Conservation (phyloP, 768 basidiomycete species). For the Boletus rex-veris region DNA sequence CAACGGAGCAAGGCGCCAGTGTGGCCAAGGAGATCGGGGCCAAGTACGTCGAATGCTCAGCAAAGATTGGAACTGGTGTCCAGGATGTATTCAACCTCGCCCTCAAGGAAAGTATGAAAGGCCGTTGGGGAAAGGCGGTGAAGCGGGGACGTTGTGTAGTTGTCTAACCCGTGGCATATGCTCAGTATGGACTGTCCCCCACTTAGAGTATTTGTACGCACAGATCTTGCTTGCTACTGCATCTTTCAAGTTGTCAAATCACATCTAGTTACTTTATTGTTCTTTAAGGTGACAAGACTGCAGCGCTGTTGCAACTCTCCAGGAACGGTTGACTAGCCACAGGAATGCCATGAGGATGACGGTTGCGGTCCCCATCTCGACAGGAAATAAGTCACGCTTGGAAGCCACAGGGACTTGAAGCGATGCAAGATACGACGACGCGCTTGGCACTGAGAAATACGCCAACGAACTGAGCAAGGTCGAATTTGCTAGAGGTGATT, state of each 20-base stretch:
- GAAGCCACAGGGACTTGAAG: constrained; percentile 35
- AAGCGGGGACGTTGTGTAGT: constrained; percentile 73
- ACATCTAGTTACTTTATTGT: constrained; percentile 15
- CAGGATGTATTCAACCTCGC: constrained; percentile 91
- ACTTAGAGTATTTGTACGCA: constrained; percentile 30
- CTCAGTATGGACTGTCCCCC: constrained; percentile 9
- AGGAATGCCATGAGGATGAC: constrained; percentile 33
- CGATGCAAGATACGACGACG: constrained; percentile 1
- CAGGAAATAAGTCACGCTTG: constrained; percentile 27
- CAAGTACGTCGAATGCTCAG: constrained; percentile 89
- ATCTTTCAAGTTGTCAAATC: constrained; percentile 7
- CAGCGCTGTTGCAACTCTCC: constrained; percentile 22
- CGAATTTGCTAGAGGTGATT: constrained; percentile 20
- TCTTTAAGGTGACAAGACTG: constrained; percentile 23
- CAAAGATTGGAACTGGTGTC: constrained; percentile 87
- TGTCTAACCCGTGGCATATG: constrained; percentile 20
- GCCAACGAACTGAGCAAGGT: constrained; percentile 17
- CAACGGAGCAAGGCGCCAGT: constrained; percentile 74
- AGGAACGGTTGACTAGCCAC: constrained; percentile 30
- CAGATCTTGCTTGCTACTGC: constrained; percentile 27
- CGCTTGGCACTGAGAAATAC: constrained; percentile 17
- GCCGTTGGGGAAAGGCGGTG: constrained; percentile 70
- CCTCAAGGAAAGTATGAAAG: constrained; percentile 83
- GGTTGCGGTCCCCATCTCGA: constrained; percentile 36
- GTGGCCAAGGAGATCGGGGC: constrained; percentile 94